Conservation (phyloP, 352 stramenopile species). For the Phytophthora tubulina region DNA sequence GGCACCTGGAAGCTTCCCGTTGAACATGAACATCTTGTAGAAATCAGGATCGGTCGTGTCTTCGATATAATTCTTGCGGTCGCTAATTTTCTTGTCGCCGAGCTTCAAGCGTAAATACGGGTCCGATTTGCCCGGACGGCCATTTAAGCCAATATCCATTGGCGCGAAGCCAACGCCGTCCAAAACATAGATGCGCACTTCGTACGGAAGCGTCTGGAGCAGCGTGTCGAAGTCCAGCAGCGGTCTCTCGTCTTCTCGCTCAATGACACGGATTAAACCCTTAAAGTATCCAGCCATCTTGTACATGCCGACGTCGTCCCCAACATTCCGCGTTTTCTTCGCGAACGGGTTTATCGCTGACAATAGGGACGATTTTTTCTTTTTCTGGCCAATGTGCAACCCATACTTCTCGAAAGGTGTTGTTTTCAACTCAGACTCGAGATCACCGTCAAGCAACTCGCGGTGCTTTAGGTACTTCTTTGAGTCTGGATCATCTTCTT, state of each 20-base stretch:
- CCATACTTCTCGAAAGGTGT: constrained; percentile 92
- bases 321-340: constrained; percentile 60
- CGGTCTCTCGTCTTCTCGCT: constrained; percentile 83
- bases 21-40: constrained; percentile 92
- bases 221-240: constrained; percentile 76
- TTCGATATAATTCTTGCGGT: constrained; percentile 92
- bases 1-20: constrained; percentile 85
- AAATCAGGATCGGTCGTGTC: constrained; percentile 91
- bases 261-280: constrained; percentile 90
- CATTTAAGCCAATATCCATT: constrained; percentile 90
- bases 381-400: constrained; percentile 83
- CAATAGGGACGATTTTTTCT: constrained; percentile 74
- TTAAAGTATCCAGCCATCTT: constrained; percentile 92
- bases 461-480: constrained; percentile 87
- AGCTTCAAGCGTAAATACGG: constrained; percentile 89
- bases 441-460: constrained; percentile 67
- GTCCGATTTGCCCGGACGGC: constrained; percentile 86
- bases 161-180: constrained; percentile 86
- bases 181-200: constrained; percentile 90
- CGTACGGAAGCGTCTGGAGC: constrained; percentile 79
- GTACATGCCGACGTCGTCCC: constrained; percentile 64
- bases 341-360: constrained; percentile 75
- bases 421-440: constrained; percentile 82
- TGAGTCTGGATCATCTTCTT: constrained; percentile 71
- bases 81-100: constrained; percentile 87